Evolutionary conservation across 2,329 filamentous ascomycete species (phyloP).

Genomic region (Stenocarpella maydis): DNA sequence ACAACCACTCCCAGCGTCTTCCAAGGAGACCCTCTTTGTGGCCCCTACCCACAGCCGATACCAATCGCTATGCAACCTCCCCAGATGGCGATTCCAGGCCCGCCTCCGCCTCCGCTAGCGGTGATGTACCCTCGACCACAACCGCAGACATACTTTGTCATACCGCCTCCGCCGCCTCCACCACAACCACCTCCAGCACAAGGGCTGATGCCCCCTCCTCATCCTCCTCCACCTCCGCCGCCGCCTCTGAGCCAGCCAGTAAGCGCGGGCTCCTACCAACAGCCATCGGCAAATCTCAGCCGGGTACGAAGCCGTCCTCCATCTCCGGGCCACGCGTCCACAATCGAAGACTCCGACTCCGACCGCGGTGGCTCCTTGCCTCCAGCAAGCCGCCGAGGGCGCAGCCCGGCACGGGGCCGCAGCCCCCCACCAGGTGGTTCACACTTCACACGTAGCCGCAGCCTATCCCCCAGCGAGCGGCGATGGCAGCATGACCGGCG

Average conservation of each 20-base stretch:
- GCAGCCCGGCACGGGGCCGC: background rate
- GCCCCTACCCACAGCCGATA: background rate
- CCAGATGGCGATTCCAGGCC: background rate
- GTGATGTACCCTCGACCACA: constrained; percentile 13
- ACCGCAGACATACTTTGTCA: background rate
- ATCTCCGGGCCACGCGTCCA: constrained; percentile 26
- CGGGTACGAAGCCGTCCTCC: background rate
- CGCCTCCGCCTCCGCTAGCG: constrained; percentile 14
- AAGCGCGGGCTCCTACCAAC: background rate
- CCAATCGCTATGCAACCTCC: background rate
- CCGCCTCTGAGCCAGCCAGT: background rate
- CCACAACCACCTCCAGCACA: background rate
- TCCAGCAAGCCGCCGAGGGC: background rate
- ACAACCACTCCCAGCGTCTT: background rate
- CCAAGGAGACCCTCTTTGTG: background rate
- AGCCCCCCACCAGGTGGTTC: constrained; percentile 15
- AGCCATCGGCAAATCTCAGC: background rate
- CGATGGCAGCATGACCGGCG: background rate
- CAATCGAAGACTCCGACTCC: constrained; percentile 20
- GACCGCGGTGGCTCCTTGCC: constrained; percentile 10
- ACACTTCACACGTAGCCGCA: background rate
- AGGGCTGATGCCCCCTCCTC: background rate
- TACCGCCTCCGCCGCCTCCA: constrained; percentile 16
- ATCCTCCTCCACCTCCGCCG: background rate
- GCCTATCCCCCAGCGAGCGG: background rate